Evolutionary conservation across 2,329 filamentous ascomycete genomes (phyloP).

Genomic region (Fusarium virguliforme): DNA sequence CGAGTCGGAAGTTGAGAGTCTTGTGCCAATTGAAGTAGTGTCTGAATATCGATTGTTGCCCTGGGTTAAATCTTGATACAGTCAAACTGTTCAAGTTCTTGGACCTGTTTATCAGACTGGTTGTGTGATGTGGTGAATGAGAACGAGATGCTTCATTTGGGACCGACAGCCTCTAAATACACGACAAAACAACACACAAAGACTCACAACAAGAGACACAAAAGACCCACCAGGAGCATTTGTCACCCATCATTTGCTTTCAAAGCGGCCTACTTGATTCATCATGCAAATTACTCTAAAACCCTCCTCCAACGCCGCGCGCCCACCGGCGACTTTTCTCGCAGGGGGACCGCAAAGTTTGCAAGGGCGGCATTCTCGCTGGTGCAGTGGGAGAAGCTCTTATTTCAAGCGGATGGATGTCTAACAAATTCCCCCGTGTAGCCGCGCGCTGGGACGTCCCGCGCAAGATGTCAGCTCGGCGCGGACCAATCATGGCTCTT

Average conservation of each 20-base stretch:
- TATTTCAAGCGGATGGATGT: conserved; percentile 13
- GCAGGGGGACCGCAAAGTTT: not conserved
- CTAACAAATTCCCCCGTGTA: conserved; percentile 10
- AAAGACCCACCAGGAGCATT: not conserved
- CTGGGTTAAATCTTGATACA: not conserved
- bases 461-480: not conserved
- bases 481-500: conserved; percentile 9
- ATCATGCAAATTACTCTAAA: not conserved
- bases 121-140: not conserved
- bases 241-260: conserved; percentile 19
- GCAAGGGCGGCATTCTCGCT: not conserved
- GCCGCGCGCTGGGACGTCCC: conserved; percentile 15
- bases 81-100: not conserved
- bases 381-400: not conserved
- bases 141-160: conserved; percentile 8
- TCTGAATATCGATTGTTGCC: not conserved
- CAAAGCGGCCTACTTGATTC: conserved; percentile 13
- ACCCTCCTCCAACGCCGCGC: not conserved
- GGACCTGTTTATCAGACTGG: not conserved
- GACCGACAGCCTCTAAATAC: conserved; percentile 9
- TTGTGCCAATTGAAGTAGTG: not conserved
- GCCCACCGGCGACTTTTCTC: not conserved
- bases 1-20: not conserved
- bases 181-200: conserved; percentile 2
- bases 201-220: not conserved